Base-by-base conservation (phyloP, 176 grass and related monocot genomes). In the Melocanna baccifera region DNA sequence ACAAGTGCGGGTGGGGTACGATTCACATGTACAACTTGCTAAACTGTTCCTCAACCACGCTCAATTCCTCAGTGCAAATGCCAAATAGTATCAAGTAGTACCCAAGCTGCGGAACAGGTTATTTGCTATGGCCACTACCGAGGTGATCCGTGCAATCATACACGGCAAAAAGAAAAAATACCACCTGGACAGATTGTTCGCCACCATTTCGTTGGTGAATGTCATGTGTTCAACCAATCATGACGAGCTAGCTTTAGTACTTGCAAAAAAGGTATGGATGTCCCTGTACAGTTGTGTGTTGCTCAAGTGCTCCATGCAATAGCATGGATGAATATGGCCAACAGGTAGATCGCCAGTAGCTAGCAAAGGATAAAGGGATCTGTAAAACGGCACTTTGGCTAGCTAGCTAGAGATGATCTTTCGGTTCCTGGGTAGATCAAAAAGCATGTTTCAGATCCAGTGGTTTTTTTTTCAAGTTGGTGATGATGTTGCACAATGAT, bases 261-360 rank as follows among this genome's bases (percentile, higher is more conserved):
- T 25, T 61, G 18, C 39, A 45, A 14, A 53, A 39, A 30, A 9
- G 19, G 9, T 12, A 69, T 9, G 80, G 12, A 23, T 66, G 32
- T 42, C 22, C 59, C 42, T 25, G 48, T 45, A 58, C 70, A 73
- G 14, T 73, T 29, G 43, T 30, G 22, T 65, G 28, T 39, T 52
- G 58, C 57, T 28, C 82, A 67, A 76, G 71, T 76, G 82, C 71
- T 30, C 32, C 71, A 19, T 42, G 61, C 82, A 84, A 67, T n/a
- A 67, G 0, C 7, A 11, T 64, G 70, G 4, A 84, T 40, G 56
- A 75, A 73, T 29, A 74, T 84, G 82, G 15, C 22, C 32, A 66
- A 62, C 82, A 84, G 29, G 59, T 75, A 66, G 71, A 75, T 55
- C 45, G 19, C 45, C 82, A 84, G 75, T 65, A 84, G 1, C 46